Evolutionary conservation across 2,329 filamentous ascomycete species (phyloP).

Genomic region (Cladophialophora chaetospira): DNA sequence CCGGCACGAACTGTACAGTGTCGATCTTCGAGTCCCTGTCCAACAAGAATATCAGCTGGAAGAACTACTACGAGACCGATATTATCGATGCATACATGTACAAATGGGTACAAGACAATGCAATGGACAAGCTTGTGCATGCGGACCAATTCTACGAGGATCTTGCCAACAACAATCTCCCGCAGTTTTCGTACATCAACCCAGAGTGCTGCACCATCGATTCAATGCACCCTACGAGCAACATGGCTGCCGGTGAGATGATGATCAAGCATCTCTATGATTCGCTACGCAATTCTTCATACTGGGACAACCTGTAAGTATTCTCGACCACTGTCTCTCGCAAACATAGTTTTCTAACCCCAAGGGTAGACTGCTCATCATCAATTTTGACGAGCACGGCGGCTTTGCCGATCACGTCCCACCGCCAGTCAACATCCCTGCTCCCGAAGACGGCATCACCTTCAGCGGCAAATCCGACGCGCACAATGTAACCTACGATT

Average conservation of each 20-base stretch:
- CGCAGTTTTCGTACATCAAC: slow-evolving; percentile 65
- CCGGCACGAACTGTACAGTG: slow-evolving; percentile 13
- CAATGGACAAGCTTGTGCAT: slow-evolving; percentile 23
- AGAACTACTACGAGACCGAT: slow-evolving; percentile 28
- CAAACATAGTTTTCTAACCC: background rate
- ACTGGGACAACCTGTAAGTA: slow-evolving; percentile 26
- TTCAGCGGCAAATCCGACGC: slow-evolving; percentile 23
- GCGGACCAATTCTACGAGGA: slow-evolving; percentile 64
- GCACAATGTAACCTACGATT: slow-evolving; percentile 27
- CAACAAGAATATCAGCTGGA: slow-evolving; percentile 26
- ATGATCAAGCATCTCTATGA: slow-evolving; percentile 28
- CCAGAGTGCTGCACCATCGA: slow-evolving; percentile 35
- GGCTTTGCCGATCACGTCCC: slow-evolving; percentile 28
- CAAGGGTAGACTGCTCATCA: slow-evolving; percentile 6
- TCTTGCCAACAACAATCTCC: slow-evolving; percentile 62
- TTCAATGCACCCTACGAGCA: slow-evolving; percentile 27
- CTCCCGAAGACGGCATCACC: slow-evolving; percentile 22
- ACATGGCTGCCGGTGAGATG: slow-evolving; percentile 26
- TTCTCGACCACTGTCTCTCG: background rate
- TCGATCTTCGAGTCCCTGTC: slow-evolving; percentile 24
- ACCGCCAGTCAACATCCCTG: slow-evolving; percentile 17
- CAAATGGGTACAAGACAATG: slow-evolving; percentile 28
- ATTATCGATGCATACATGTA: slow-evolving; percentile 26
- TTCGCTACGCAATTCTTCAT: slow-evolving; percentile 18
- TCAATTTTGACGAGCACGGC: slow-evolving; percentile 28